These are phyloP conservation scores for Orychophragmus violaceus DNA, from an alignment of 345 rosid species.

Conservation along the genomic window DNA sequence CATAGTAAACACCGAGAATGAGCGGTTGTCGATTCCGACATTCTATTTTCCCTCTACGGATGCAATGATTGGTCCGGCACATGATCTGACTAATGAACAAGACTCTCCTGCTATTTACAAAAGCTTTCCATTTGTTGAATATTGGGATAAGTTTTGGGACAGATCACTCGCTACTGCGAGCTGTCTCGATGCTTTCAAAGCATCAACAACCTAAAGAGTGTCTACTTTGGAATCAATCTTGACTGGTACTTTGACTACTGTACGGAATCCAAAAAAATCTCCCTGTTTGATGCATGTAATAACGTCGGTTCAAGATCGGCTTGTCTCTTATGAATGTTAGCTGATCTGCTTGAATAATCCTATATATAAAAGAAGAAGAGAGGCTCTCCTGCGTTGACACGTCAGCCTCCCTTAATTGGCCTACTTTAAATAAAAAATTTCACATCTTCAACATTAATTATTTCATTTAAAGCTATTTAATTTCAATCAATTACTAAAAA, in stretches of 20 bases:
- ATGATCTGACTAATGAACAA: constrained; percentile 22
- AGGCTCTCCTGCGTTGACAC: too few relatives aligned
- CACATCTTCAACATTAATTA: too few relatives aligned
- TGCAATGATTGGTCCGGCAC: constrained; percentile 43
- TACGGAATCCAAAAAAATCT: background rate
- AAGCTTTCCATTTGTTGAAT: constrained; percentile 42
- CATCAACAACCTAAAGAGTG: constrained; percentile 6
- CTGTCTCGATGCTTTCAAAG: constrained; percentile 58
- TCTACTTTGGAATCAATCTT: too few relatives aligned
- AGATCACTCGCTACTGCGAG: constrained; percentile 44
- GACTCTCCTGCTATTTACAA: constrained; percentile 35
- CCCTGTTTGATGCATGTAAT: background rate
- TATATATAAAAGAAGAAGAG: too few relatives aligned
- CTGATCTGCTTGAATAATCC: too few relatives aligned
- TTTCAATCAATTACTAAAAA: too few relatives aligned
- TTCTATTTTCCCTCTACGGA: constrained; percentile 50
- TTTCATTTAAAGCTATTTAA: too few relatives aligned
- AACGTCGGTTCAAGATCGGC: too few relatives aligned
- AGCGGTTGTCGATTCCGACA: constrained; percentile 50
- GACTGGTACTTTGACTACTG: background rate
- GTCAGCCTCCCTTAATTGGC: too few relatives aligned
- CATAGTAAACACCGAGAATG: constrained; percentile 37
- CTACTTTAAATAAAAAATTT: too few relatives aligned
- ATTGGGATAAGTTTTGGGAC: constrained; percentile 54
- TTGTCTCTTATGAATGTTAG: too few relatives aligned